Evolutionary conservation across 208 protist genomes (phyloP), one percentile per base, ranked within the genome.

Genomic region (Chromosphaera perkinsii): DNA sequence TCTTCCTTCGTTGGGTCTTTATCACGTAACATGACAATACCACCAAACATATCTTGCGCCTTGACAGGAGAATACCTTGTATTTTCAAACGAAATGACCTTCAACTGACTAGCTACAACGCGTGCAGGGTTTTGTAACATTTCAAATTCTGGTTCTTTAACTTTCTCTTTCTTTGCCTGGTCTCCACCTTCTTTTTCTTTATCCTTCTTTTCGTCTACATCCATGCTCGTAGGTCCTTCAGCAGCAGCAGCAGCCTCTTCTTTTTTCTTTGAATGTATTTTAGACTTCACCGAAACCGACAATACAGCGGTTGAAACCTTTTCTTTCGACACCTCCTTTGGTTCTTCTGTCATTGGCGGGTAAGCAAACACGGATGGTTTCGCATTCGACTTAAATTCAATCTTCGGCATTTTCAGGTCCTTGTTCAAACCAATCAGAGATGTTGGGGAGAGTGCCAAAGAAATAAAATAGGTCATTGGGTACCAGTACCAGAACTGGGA

Each of bases 401-500:
- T 1, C 24, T 65, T 69, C 10, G 68, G 92, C 74, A 97, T 88
- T 56, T 96, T 84, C 3, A 99, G 84, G 55, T 97, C 82, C 40
- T 90, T 79, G 81, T 98, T 98, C 31, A 99, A 80, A 29, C 86
- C 93, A 69, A 98, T 97, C 60, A 98, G 82, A 60, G 92, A 89
- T 9, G 94, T 98, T 4, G 96, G 95, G 27, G 76, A 87, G 74
- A 98, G 91, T 10, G 95, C 83, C 12, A 99, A 74, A 20, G 89
- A 86, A n/a, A 97, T 66, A 82, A 98, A 97, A 48, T 97, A 88
- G 33, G 88, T 77, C 63, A 97, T 92, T 31, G 97, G 96, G 79
- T 94, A 96, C 96, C 97, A 99, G 79, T 95, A 98, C 97, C 97
- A 99, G 80, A 96, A 95, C 85, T 99, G 95, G 22, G 83, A 76